phyloP scores from a whole-genome alignment of 352 stramenopile genomes.

The Lagenidium giganteum region DNA sequence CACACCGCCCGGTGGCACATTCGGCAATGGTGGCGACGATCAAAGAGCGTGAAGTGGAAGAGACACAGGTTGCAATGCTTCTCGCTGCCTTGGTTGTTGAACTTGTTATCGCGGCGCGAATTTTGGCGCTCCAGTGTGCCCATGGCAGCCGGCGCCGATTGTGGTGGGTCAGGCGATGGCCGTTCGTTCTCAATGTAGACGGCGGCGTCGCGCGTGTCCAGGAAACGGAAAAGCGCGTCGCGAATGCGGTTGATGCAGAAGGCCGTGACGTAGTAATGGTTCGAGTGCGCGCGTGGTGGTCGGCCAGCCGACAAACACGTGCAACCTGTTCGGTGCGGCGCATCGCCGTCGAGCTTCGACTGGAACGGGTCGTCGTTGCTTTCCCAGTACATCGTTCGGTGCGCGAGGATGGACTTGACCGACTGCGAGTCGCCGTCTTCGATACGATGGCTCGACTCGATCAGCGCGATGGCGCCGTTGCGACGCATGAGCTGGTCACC shows the following conservation, averaged over 20 bases:
- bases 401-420: constrained; percentile 81
- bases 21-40: constrained; percentile 84
- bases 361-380: constrained; percentile 78
- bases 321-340: constrained; percentile 76
- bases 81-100: constrained; percentile 66
- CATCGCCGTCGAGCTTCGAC: constrained; percentile 70
- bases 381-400: constrained; percentile 89
- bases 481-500: constrained; percentile 83
- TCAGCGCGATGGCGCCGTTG: constrained; percentile 81
- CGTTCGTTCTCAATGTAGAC: constrained; percentile 73
- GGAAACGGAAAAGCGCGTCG: constrained; percentile 79
- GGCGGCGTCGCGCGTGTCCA: constrained; percentile 74
- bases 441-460: constrained; percentile 84
- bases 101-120: constrained; percentile 51
- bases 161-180: constrained; percentile 53
- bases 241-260: constrained; percentile 88
- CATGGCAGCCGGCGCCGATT: constrained; percentile 30
- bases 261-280: constrained; percentile 86
- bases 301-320: constrained; percentile 74
- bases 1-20: constrained; percentile 87
- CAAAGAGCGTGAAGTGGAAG: constrained; percentile 89
- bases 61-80: constrained; percentile 88
- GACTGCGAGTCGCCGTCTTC: constrained; percentile 83
- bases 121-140: constrained; percentile 49
- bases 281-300: constrained; percentile 64